phyloP scores from a whole-genome alignment of 176 grass and related monocot species.

The Eleusine indica region DNA sequence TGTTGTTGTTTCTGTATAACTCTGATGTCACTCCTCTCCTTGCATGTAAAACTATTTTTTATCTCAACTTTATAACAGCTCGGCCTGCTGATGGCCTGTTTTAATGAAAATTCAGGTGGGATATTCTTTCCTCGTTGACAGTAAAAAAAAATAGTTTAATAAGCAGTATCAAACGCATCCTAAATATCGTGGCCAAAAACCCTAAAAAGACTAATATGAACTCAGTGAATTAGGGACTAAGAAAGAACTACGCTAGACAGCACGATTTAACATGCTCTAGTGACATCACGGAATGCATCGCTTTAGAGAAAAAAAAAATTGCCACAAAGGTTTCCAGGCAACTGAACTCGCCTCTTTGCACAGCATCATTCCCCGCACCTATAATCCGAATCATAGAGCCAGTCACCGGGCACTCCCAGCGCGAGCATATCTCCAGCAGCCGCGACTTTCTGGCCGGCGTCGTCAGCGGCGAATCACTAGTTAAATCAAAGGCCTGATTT shows the following conservation, averaged over 20 bases:
- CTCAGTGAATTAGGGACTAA: too few species aligned
- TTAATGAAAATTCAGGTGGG: too few species aligned
- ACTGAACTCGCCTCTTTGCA: background rate
- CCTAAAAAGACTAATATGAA: too few species aligned
- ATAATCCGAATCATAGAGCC: constrained; percentile 33
- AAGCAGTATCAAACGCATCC: too few species aligned
- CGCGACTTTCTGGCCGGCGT: background rate
- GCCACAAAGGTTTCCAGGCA: constrained; percentile 3
- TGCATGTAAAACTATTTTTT: too few species aligned
- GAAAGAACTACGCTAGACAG: background rate
- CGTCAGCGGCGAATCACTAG: constrained; percentile 34
- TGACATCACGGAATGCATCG: background rate
- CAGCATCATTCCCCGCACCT: constrained; percentile 36
- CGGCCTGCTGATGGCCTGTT: too few species aligned
- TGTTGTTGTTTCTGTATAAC: too few species aligned
- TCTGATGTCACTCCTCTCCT: too few species aligned
- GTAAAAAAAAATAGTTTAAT: too few species aligned
- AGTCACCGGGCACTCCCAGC: constrained; percentile 38
- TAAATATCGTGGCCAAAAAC: too few species aligned
- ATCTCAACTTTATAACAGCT: too few species aligned
- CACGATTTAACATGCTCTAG: background rate
- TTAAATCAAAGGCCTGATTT: constrained; percentile 16
- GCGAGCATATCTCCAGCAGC: constrained; percentile 29
- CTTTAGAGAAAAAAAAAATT: background rate
- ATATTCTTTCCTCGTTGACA: too few species aligned